Percentiles rank a stretch among this genome's conserved stretches.
phyloP scores from a whole-genome alignment of 768 basidiomycete species.

The Auricularia cornea region DNA sequence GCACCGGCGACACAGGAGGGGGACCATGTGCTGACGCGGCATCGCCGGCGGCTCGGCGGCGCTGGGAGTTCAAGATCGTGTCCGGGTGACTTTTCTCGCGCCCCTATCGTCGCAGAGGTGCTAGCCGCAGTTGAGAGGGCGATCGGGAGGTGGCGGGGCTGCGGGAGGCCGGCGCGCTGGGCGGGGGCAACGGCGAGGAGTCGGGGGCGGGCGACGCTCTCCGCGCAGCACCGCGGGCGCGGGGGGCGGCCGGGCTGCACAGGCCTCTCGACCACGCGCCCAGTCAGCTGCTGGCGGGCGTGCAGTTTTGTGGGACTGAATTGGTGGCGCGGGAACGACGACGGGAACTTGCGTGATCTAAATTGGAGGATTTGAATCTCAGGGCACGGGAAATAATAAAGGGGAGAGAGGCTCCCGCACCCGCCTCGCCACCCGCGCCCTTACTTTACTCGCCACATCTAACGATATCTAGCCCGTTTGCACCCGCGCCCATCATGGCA shows the following conservation, averaged over 20 bases:
- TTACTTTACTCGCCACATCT: neutral
- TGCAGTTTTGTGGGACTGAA: neutral
- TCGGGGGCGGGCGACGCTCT: too few relatives aligned
- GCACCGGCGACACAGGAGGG: neutral
- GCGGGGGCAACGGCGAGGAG: too few relatives aligned
- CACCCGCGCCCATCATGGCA: neutral
- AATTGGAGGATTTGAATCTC: neutral
- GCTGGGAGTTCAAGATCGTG: neutral
- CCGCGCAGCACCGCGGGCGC: too few relatives aligned
- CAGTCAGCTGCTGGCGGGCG: too few relatives aligned
- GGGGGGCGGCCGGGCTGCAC: too few relatives aligned
- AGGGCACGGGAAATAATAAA: neutral
- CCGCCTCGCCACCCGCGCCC: neutral
- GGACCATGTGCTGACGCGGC: neutral
- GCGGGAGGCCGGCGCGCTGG: too few relatives aligned
- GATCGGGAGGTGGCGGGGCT: too few relatives aligned
- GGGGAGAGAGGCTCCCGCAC: neutral
- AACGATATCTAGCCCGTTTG: neutral
- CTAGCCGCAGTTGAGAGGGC: neutral
- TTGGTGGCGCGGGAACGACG: neutral
- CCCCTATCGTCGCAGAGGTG: neutral
- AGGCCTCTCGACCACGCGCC: too few relatives aligned
- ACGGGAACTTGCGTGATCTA: neutral
- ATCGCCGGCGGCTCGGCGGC: neutral
- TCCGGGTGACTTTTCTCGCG: neutral